Conservation (phyloP, 148 eudicot species). For the Simmondsia chinensis region DNA sequence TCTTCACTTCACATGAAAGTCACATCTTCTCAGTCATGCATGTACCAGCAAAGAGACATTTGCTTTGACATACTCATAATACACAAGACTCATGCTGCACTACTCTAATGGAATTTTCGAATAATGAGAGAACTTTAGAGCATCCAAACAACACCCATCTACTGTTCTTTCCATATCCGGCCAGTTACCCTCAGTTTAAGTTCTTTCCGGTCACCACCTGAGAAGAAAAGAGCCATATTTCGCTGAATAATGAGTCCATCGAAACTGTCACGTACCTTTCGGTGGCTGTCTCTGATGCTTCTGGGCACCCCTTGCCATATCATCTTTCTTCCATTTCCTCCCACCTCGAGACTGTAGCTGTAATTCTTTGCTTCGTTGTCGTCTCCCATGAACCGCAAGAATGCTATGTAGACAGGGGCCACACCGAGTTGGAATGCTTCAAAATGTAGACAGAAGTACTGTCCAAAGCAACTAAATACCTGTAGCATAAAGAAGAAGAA, state of each 20-base stretch:
- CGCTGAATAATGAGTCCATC: conserved; percentile 51
- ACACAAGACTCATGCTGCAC: conserved; percentile 12
- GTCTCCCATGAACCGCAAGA: conserved; percentile 50
- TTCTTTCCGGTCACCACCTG: conserved; percentile 57
- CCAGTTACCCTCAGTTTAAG: conserved; percentile 50
- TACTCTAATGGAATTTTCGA: too few relatives aligned
- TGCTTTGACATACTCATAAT: conserved; percentile 13
- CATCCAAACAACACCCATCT: background rate
- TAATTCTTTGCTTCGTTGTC: conserved; percentile 51
- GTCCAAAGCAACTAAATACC: conserved; percentile 50
- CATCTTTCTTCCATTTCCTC: conserved; percentile 46
- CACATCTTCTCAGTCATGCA: conserved; percentile 13
- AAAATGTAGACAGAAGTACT: conserved; percentile 57
- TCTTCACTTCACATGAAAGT: background rate
- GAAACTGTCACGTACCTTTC: conserved; percentile 48
- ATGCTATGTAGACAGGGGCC: conserved; percentile 61
- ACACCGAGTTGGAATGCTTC: conserved; percentile 49
- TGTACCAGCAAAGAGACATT: conserved; percentile 41
- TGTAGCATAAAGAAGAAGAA: conserved; percentile 4
- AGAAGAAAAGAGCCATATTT: conserved; percentile 63
- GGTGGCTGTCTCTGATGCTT: conserved; percentile 44
- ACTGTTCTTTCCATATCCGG: conserved; percentile 42
- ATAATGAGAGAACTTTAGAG: too few relatives aligned
- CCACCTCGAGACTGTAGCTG: conserved; percentile 46
- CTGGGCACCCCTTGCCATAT: conserved; percentile 50